These are phyloP conservation scores for Centella asiatica DNA, from an alignment of 129 eudicot genomes.

Conservation along the genomic window DNA sequence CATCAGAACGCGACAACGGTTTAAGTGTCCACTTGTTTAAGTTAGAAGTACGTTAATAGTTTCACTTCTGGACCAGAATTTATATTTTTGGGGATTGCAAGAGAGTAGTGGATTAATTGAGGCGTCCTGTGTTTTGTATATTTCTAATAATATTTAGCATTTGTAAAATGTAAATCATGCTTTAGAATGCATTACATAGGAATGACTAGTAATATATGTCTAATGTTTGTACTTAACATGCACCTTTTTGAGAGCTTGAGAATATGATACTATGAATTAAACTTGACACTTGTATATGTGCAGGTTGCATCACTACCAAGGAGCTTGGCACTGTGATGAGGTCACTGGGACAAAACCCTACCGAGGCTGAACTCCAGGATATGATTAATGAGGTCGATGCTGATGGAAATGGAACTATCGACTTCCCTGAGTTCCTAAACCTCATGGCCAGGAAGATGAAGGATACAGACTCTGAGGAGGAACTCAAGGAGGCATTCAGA, in stretches of 20 bases:
- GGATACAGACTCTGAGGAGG: conserved; percentile 11
- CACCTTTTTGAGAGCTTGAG: background rate
- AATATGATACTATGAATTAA: background rate
- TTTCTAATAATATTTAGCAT: too few relatives aligned
- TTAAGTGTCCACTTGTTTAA: too few relatives aligned
- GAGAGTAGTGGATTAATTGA: too few relatives aligned
- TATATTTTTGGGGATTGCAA: too few relatives aligned
- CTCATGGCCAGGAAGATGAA: conserved; percentile 11
- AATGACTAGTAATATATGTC: too few relatives aligned
- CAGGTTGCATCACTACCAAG: conserved; percentile 14
- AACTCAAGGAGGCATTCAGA: conserved; percentile 12
- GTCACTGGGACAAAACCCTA: conserved; percentile 9
- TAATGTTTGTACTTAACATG: background rate
- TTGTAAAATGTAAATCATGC: too few relatives aligned
- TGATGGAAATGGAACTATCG: conserved; percentile 11
- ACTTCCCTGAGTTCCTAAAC: conserved; percentile 9
- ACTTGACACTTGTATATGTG: background rate
- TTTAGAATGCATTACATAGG: too few relatives aligned
- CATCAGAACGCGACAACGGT: too few relatives aligned
- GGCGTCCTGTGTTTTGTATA: too few relatives aligned
- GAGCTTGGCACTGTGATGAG: conserved; percentile 13
- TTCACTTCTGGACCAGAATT: too few relatives aligned
- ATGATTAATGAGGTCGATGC: conserved; percentile 12
- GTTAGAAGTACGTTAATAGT: too few relatives aligned
- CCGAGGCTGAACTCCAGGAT: conserved; percentile 11